phyloP scores from a whole-genome alignment of 2,329 filamentous ascomycete species.

The Scedosporium boydii region DNA sequence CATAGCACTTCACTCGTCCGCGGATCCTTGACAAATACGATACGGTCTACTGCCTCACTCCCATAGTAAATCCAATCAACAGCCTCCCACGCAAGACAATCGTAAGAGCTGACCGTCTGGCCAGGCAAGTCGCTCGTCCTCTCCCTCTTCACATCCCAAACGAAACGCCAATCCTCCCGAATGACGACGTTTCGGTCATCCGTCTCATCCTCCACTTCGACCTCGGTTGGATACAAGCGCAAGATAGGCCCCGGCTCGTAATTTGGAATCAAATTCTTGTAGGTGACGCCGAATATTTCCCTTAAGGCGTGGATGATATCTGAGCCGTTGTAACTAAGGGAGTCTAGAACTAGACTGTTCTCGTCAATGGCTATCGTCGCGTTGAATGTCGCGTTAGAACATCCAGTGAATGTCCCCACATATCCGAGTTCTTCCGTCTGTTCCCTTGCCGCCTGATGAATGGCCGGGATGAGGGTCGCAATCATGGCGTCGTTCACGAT shows the following conservation, averaged over 20 bases:
- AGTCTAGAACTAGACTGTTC: conserved; percentile 3
- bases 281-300: conserved; percentile 9
- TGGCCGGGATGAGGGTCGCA: conserved; percentile 10
- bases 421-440: conserved; percentile 8
- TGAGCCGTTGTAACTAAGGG: conserved; percentile 7
- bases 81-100: conserved; percentile 13
- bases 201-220: not conserved
- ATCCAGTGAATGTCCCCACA: conserved; percentile 8
- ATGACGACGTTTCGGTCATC: conserved; percentile 8
- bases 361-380: conserved; percentile 5
- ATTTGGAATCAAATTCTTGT: conserved; percentile 8
- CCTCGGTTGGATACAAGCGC: conserved; percentile 10
- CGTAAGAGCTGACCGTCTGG: conserved; percentile 8
- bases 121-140: conserved; percentile 11
- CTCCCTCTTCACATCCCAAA: conserved; percentile 8
- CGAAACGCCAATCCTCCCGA: conserved; percentile 13
- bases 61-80: conserved; percentile 16
- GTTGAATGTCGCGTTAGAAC: conserved; percentile 2
- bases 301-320: conserved; percentile 10
- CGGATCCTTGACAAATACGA: conserved; percentile 13
- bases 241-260: conserved; percentile 1
- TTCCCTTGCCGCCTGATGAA: conserved; percentile 10
- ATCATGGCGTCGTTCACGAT: conserved; percentile 10
- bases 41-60: conserved; percentile 11
- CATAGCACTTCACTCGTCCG: conserved; percentile 11